Percentiles rank a stretch among this genome's conserved stretches.
These are phyloP conservation scores for Tolypocladium amazonense DNA, from an alignment of 2,329 filamentous ascomycete species.

Conservation along the genomic window DNA sequence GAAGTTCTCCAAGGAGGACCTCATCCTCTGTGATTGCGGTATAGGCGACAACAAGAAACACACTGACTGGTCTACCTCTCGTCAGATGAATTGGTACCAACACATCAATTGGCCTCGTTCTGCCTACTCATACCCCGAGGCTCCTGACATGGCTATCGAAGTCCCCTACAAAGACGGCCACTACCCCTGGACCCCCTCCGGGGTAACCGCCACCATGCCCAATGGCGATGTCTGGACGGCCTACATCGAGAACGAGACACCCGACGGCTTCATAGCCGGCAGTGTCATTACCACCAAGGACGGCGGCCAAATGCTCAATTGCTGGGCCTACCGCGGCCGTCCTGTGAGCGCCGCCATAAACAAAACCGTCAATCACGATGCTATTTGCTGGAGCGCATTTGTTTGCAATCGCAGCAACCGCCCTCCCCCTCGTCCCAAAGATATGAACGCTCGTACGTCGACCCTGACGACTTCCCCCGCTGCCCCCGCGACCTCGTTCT, in stretches of 20 bases:
- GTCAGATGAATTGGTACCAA: slow-evolving; percentile 32
- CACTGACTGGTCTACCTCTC: slow-evolving; percentile 29
- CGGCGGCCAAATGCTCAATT: slow-evolving; percentile 26
- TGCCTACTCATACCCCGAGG: slow-evolving; percentile 21
- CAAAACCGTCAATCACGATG: slow-evolving; percentile 24
- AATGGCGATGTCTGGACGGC: slow-evolving; percentile 29
- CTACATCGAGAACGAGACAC: slow-evolving; percentile 29
- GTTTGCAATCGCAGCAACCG: slow-evolving; percentile 26
- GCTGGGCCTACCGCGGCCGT: slow-evolving; percentile 30
- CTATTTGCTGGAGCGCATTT: slow-evolving; percentile 29
- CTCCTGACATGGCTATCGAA: slow-evolving; percentile 27
- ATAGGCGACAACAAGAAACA: slow-evolving; percentile 30
- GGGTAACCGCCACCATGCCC: slow-evolving; percentile 25
- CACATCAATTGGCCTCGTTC: slow-evolving; percentile 25
- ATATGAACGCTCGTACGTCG: slow-evolving; percentile 25
- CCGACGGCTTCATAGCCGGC: slow-evolving; percentile 28
- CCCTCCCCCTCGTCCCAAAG: slow-evolving; percentile 21
- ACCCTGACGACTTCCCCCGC: slow-evolving; percentile 19
- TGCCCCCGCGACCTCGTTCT: slow-evolving; percentile 21
- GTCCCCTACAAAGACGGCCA: slow-evolving; percentile 25
- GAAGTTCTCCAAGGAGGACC: slow-evolving; percentile 21
- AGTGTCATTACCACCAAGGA: slow-evolving; percentile 28
- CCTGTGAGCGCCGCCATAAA: slow-evolving; percentile 27
- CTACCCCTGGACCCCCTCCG: slow-evolving; percentile 27
- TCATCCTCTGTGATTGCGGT: slow-evolving; percentile 30